Conservation (phyloP, 805 yeast genomes). For the Saturnispora kantuleensis region DNA sequence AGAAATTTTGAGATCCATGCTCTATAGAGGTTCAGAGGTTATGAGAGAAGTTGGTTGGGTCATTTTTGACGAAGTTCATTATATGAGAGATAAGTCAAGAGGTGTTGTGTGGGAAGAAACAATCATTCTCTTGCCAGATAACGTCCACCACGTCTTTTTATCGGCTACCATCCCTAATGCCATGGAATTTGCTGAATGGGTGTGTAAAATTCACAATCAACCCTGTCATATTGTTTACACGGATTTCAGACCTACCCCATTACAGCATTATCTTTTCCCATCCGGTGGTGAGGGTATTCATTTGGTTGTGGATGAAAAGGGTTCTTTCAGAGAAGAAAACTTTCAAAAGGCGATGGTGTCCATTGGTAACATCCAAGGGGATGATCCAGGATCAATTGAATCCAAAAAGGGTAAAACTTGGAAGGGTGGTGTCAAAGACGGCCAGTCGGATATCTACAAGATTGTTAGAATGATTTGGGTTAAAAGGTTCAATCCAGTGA, state of each 20-base stretch:
- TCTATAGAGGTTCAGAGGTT: constrained; percentile 91
- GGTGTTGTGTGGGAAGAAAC: constrained; percentile 99
- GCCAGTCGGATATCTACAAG: constrained; percentile 79
- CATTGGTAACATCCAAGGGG: constrained; percentile 72
- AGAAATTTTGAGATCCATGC: constrained; percentile 89
- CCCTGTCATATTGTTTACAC: constrained; percentile 99
- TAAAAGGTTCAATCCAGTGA: constrained; percentile 93
- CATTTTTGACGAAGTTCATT: constrained; percentile 95
- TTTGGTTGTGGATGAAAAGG: constrained; percentile 94
- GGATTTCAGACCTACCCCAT: constrained; percentile 97
- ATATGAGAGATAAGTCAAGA: constrained; percentile 91
- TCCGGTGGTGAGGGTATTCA: constrained; percentile 99
- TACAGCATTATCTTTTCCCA: constrained; percentile 95
- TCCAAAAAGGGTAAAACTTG: constrained; percentile 61
- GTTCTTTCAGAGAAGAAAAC: constrained; percentile 91
- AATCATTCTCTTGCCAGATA: constrained; percentile 94
- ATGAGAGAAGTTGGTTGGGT: constrained; percentile 97
- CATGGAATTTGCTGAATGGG: constrained; percentile 98
- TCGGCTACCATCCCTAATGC: constrained; percentile 98
- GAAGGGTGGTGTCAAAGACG: constrained; percentile 69
- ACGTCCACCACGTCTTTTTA: constrained; percentile 79
- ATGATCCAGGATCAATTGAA: constrained; percentile 59
- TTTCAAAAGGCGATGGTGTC: constrained; percentile 98
- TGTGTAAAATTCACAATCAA: constrained; percentile 85
- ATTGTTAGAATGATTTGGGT: constrained; percentile 97